phyloP scores from a whole-genome alignment of 2,329 filamentous ascomycete species.

The Exophiala alcalophila region DNA sequence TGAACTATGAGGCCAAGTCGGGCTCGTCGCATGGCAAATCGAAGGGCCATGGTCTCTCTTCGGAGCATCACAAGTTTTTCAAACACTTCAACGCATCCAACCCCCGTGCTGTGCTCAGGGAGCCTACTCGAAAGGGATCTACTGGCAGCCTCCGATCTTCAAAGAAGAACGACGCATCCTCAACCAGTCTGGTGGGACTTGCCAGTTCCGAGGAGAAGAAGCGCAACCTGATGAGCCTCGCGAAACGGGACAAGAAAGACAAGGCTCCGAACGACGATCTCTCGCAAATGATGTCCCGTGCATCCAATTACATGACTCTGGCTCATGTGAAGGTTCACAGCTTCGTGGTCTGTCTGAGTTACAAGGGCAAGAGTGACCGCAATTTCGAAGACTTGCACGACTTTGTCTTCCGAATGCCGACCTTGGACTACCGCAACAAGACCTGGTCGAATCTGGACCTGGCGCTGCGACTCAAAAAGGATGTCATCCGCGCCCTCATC shows the following conservation, averaged over 20 bases:
- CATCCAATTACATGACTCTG: constrained; percentile 96
- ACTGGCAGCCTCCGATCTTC: constrained; percentile 30
- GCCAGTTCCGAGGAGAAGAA: constrained; percentile 44
- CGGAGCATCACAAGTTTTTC: constrained; percentile 29
- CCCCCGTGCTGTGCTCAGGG: constrained; percentile 14
- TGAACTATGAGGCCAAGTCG: constrained; percentile 17
- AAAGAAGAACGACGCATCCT: constrained; percentile 38
- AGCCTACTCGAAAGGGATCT: constrained; percentile 31
- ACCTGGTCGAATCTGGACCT: constrained; percentile 98
- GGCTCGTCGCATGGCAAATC: constrained; percentile 14
- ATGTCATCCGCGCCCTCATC: constrained; percentile 88
- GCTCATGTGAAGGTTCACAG: constrained; percentile 92
- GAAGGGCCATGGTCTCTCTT: constrained; percentile 24
- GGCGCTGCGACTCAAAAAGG: constrained; percentile 86
- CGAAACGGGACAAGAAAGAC: constrained; percentile 54
- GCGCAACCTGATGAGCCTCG: constrained; percentile 43
- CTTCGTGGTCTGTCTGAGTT: constrained; percentile 90
- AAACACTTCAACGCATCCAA: constrained; percentile 26
- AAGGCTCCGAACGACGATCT: constrained; percentile 74
- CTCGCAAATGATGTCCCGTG: constrained; percentile 92
- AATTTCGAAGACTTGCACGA: constrained; percentile 97
- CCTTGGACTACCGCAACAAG: constrained; percentile 96
- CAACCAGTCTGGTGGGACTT: constrained; percentile 22
- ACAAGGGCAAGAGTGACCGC: constrained; percentile 92
- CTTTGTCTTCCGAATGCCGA: constrained; percentile 92